phyloP scores from a whole-genome alignment of 2,329 filamentous ascomycete genomes.

The Fusarium musae region DNA sequence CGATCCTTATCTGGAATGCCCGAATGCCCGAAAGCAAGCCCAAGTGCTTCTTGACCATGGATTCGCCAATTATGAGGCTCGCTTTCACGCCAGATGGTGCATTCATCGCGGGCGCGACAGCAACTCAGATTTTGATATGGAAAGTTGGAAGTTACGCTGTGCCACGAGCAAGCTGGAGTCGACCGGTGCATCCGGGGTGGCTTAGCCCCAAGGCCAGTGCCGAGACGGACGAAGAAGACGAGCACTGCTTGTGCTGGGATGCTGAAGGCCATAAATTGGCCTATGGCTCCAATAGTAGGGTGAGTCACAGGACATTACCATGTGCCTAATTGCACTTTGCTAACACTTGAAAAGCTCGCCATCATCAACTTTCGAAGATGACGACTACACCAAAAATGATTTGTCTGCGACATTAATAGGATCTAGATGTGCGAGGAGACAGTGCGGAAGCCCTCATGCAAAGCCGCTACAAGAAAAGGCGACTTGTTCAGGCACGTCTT shows the following conservation, averaged over 20 bases:
- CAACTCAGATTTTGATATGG: slow-evolving; percentile 70
- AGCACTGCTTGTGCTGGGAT: slow-evolving; percentile 72
- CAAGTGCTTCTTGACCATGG: slow-evolving; percentile 71
- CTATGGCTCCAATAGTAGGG: slow-evolving; percentile 71
- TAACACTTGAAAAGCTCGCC: slow-evolving; percentile 54
- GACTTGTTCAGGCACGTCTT: neutral
- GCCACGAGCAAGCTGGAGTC: slow-evolving; percentile 70
- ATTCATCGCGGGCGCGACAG: slow-evolving; percentile 71
- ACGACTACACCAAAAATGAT: neutral
- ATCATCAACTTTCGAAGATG: slow-evolving; percentile 62
- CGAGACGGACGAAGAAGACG: slow-evolving; percentile 68
- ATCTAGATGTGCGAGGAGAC: neutral
- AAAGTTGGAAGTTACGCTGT: slow-evolving; percentile 69
- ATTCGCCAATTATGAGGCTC: slow-evolving; percentile 65
- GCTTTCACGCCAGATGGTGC: slow-evolving; percentile 72
- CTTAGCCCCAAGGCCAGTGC: slow-evolving; percentile 65
- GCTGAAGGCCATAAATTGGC: slow-evolving; percentile 69
- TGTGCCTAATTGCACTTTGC: neutral
- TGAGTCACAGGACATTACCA: slow-evolving; percentile 54
- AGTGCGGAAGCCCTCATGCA: slow-evolving; percentile 1
- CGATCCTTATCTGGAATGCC: slow-evolving; percentile 72
- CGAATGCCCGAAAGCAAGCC: slow-evolving; percentile 64
- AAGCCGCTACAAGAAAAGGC: slow-evolving; percentile 1
- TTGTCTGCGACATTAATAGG: neutral
- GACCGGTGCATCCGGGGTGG: slow-evolving; percentile 66